These are phyloP conservation scores for Podaxis sp. DNA, from an alignment of 768 basidiomycete genomes.

Conservation along the genomic window DNA sequence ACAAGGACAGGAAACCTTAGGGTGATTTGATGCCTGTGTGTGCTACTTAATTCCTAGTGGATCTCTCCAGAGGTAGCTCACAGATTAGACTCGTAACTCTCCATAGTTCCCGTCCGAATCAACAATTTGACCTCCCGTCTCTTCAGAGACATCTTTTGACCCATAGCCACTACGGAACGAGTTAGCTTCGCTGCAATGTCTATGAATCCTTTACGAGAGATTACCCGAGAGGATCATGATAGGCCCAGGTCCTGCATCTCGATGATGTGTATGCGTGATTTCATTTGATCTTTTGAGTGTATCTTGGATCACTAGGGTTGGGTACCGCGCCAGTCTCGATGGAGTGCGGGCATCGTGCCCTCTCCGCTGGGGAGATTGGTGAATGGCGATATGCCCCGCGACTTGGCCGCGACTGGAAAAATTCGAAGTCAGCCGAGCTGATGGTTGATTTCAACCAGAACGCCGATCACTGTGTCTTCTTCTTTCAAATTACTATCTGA, in stretches of 20 bases:
- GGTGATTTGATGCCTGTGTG: not conserved
- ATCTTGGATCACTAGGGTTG: not conserved
- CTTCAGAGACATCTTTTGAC: not conserved
- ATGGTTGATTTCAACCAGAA: not conserved
- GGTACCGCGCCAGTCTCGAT: not conserved
- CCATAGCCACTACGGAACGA: not conserved
- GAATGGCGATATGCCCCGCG: not conserved
- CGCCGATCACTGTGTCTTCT: conserved; percentile 4
- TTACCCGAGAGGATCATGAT: not conserved
- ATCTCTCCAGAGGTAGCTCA: not conserved
- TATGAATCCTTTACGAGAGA: not conserved
- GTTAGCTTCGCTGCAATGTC: not conserved
- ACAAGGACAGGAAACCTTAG: too few relatives aligned
- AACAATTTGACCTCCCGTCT: not conserved
- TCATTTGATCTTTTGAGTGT: conserved; percentile 7
- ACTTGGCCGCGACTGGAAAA: not conserved
- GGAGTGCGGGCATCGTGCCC: not conserved
- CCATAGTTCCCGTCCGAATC: not conserved
- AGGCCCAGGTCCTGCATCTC: not conserved
- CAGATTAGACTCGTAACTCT: not conserved
- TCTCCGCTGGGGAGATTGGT: not conserved
- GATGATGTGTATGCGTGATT: not conserved
- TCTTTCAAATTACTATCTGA: not conserved
- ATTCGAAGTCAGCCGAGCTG: not conserved
- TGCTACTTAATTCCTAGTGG: not conserved